Conservation (phyloP, 345 rosid species). For the Aquilaria sinensis region DNA sequence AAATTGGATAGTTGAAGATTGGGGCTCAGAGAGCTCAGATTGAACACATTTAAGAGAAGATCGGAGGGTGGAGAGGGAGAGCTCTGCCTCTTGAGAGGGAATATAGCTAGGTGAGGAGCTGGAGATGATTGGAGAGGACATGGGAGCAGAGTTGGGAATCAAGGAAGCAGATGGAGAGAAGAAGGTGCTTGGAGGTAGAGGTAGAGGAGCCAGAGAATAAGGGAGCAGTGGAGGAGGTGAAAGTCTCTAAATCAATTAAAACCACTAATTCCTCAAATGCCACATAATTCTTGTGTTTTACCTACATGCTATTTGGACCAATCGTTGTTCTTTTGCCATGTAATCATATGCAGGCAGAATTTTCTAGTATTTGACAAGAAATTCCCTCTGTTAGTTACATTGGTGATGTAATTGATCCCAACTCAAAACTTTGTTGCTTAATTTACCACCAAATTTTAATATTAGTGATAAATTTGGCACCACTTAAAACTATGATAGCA, state of each 20-base stretch:
- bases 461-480: too few relatives aligned
- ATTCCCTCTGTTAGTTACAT: too few relatives aligned
- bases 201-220: conserved; percentile 98
- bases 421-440: too few relatives aligned
- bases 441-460: too few relatives aligned
- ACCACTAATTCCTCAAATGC: too few relatives aligned
- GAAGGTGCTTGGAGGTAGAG: conserved; percentile 95
- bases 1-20: conserved; percentile 66
- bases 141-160: conserved; percentile 88
- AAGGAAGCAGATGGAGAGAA: conserved; percentile 85
- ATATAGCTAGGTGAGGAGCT: conserved; percentile 80
- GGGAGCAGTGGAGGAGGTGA: conserved; percentile 84
- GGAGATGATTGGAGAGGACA: conserved; percentile 81
- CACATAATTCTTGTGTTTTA: too few relatives aligned
- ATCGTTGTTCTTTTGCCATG: too few relatives aligned
- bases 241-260: conserved; percentile 15
- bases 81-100: conserved; percentile 81
- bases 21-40: conserved; percentile 87
- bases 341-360: too few relatives aligned
- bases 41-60: conserved; percentile 74
- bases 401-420: too few relatives aligned
- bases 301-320: too few relatives aligned
- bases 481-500: too few relatives aligned
- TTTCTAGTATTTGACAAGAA: too few relatives aligned
- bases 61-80: conserved; percentile 75